These are phyloP conservation scores for Primulina tabacum DNA, from an alignment of 257 asterid species.

Conservation along the genomic window DNA sequence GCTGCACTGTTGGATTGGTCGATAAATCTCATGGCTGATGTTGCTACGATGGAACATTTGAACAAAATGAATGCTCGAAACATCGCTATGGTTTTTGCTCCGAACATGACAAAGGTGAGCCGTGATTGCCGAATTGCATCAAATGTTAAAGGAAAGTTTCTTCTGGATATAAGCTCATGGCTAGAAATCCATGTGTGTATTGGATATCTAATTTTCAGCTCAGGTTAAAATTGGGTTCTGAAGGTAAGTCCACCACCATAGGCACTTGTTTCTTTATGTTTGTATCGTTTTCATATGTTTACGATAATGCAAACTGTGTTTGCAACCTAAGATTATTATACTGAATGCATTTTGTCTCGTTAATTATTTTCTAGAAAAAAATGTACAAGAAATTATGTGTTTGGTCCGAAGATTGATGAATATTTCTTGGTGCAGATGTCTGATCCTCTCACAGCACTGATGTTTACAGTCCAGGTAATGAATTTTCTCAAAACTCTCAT, in stretches of 20 bases:
- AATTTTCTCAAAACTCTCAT: constrained; percentile 53
- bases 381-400: too few relatives aligned
- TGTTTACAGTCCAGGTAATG: constrained; percentile 61
- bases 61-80: constrained; percentile 69
- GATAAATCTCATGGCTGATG: constrained; percentile 60
- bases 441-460: constrained; percentile 58
- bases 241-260: too few relatives aligned
- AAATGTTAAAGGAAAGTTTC: background rate
- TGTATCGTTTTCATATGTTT: too few relatives aligned
- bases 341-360: too few relatives aligned
- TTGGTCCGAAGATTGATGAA: background rate
- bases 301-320: too few relatives aligned
- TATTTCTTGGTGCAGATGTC: constrained; percentile 35
- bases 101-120: constrained; percentile 64
- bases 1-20: constrained; percentile 65
- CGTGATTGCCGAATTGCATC: background rate
- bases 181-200: background rate
- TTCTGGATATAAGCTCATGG: background rate
- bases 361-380: too few relatives aligned
- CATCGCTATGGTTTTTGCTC: constrained; percentile 63
- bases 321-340: too few relatives aligned
- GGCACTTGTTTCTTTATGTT: background rate
- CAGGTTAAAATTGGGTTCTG: background rate
- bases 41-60: constrained; percentile 49
- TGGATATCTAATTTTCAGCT: too few relatives aligned